Evolutionary conservation across 2,329 filamentous ascomycete genomes (phyloP), one percentile per base, ranked within the genome.

Genomic region (Fusarium sp.): DNA sequence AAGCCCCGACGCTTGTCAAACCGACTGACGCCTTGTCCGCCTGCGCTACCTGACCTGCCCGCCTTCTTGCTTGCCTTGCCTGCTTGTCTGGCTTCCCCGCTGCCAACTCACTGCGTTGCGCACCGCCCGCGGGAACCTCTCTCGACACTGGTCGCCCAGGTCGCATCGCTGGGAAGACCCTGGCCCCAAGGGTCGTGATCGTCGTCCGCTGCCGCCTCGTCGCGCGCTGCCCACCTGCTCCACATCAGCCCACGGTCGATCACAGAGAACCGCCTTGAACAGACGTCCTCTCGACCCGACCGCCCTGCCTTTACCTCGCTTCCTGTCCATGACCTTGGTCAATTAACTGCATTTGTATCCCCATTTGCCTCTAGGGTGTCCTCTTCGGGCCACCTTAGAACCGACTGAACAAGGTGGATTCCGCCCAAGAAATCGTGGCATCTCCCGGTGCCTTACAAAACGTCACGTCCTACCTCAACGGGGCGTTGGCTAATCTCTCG

Each of bases 401-500:
- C 76, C 77, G 79, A 47, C 81, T 84, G 85, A 83, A 70, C 88
- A 91, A 91, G 83, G 88, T 91, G 89, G 89, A 89, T 90, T 91
- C 89, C 82, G 83, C 84, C 84, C 85, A 87, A 83, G 84, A 83
- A 81, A 80, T 85, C 80, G 85, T 87, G 88, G 90, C 89, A 88
- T 90, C 89, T 80, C 86, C 88, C 82, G 89, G 89, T 90, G 90
- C 88, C 84, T 82, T 90, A 81, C 88, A 88, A 85, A 90, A 88
- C 84, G 85, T 89, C 81, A 87, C 86, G 78, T 87, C 87, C 79
- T 90, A 90, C 82, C 81, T 92, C 79, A 87, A 89, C 81, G 86
- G 84, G 69, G 87, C 87, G 67, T 76, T 89, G 75, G 80, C 82
- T 72, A 86, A 86, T 64, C 80, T 91, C 62, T 86, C 86, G 73